Evolutionary conservation across 441 rosid species (phyloP).

Genomic region (Syzygium syzygioides): DNA sequence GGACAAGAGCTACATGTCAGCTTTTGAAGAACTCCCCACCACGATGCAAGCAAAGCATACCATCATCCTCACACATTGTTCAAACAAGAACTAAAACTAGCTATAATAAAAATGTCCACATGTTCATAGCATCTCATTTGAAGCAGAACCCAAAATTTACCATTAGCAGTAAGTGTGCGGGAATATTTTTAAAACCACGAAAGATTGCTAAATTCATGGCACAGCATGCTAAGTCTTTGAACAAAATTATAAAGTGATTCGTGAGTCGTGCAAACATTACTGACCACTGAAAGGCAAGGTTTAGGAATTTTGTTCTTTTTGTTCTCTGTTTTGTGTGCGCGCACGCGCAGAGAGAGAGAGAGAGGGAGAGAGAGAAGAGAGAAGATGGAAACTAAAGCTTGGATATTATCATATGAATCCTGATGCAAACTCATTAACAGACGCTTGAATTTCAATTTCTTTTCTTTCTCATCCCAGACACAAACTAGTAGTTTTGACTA

Average conservation of each 20-base stretch:
- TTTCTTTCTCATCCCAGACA: neutral
- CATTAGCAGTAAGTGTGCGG: neutral
- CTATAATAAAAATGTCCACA: neutral
- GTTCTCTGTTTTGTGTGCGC: neutral
- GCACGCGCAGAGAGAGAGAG: neutral
- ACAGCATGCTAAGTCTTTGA: neutral
- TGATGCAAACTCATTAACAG: neutral
- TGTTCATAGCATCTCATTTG: neutral
- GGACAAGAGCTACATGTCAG: neutral
- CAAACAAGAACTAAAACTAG: neutral
- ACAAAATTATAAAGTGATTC: neutral
- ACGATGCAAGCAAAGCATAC: neutral
- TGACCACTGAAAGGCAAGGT: neutral
- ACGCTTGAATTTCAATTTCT: neutral
- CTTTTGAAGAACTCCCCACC: neutral
- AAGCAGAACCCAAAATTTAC: neutral
- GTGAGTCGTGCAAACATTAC: neutral
- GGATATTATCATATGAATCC: neutral
- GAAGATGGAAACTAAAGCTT: neutral
- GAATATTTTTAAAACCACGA: neutral
- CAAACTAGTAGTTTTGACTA: neutral
- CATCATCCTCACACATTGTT: neutral
- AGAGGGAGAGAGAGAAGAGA: neutral
- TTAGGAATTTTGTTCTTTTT: neutral
- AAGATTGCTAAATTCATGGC: neutral